Evolutionary conservation across 78 protist species (phyloP).

Genomic region (Salpingoeca rosetta): DNA sequence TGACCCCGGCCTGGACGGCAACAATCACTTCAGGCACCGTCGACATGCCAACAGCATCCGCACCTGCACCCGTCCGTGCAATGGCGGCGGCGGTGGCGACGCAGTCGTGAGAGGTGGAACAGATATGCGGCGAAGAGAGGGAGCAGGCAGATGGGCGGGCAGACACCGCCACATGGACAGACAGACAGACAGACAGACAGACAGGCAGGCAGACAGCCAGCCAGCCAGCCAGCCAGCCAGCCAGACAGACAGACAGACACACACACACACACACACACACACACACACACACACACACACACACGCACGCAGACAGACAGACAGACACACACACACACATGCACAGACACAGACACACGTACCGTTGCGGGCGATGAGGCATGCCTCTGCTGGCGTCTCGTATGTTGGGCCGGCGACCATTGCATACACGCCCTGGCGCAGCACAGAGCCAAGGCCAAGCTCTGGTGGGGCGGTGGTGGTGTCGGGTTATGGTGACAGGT

Average conservation of each 20-base stretch:
- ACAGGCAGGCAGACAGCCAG: neutral
- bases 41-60: conserved; percentile 44
- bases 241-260: neutral
- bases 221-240: too few species aligned
- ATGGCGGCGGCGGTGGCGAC: too few species aligned
- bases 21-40: conserved; percentile 44
- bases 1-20: conserved; percentile 28
- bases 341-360: neutral
- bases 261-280: neutral
- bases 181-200: neutral
- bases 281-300: neutral
- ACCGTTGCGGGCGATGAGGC: neutral
- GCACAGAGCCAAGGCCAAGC: neutral
- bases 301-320: neutral
- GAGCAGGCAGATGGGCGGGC: neutral
- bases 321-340: neutral
- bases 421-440: conserved; percentile 29
- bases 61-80: too few species aligned
- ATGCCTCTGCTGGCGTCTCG: conserved; percentile 39
- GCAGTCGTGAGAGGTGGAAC: too few species aligned
- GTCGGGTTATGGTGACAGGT: neutral
- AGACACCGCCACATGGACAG: neutral
- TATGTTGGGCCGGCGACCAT: conserved; percentile 16
- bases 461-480: neutral
- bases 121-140: too few species aligned